A percentile compares a stretch with the other conserved stretches of the same genome.
Evolutionary conservation across 2,329 filamentous ascomycete genomes (phyloP).

Genomic region (Decorospora gaudefroyi): DNA sequence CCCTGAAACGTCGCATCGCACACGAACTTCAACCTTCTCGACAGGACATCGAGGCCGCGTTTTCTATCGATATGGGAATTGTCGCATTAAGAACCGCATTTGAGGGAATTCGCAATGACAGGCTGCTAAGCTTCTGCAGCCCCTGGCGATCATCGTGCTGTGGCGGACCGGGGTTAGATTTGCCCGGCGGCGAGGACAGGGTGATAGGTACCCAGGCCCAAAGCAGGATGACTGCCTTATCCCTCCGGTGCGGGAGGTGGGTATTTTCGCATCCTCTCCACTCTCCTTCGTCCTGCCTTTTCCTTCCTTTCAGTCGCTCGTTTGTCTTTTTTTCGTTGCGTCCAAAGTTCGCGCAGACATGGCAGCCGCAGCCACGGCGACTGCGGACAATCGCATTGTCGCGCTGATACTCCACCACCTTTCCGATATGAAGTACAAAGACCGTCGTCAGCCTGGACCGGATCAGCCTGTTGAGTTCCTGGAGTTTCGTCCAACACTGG

Average conservation of each 20-base stretch:
- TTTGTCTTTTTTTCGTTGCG: slow-evolving; percentile 13
- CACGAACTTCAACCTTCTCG: slow-evolving; percentile 1
- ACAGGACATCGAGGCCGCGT: not conserved
- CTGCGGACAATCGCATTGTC: slow-evolving; percentile 34
- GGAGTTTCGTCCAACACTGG: slow-evolving; percentile 42
- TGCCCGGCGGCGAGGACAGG: slow-evolving; percentile 20
- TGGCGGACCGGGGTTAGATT: slow-evolving; percentile 14
- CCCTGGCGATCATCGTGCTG: slow-evolving; percentile 23
- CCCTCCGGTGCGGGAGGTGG: slow-evolving; percentile 6
- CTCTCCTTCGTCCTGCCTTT: slow-evolving; percentile 6
- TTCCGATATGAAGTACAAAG: slow-evolving; percentile 40
- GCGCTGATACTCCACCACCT: slow-evolving; percentile 34
- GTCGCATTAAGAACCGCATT: slow-evolving; percentile 3
- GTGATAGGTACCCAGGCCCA: slow-evolving; percentile 14
- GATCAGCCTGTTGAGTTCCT: slow-evolving; percentile 42
- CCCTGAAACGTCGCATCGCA: slow-evolving; percentile 6
- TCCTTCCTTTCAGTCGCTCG: slow-evolving; percentile 1
- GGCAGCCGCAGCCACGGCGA: slow-evolving; percentile 26
- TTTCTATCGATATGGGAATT: slow-evolving; percentile 9
- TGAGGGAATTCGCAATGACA: slow-evolving; percentile 7
- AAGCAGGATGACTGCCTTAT: slow-evolving; percentile 17
- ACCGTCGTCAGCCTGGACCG: slow-evolving; percentile 37
- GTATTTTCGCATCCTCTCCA: slow-evolving; percentile 1
- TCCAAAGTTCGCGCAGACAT: slow-evolving; percentile 22
- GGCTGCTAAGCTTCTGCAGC: slow-evolving; percentile 12